phyloP scores from a whole-genome alignment of 768 basidiomycete genomes.

The Boletus tomentosulus region DNA sequence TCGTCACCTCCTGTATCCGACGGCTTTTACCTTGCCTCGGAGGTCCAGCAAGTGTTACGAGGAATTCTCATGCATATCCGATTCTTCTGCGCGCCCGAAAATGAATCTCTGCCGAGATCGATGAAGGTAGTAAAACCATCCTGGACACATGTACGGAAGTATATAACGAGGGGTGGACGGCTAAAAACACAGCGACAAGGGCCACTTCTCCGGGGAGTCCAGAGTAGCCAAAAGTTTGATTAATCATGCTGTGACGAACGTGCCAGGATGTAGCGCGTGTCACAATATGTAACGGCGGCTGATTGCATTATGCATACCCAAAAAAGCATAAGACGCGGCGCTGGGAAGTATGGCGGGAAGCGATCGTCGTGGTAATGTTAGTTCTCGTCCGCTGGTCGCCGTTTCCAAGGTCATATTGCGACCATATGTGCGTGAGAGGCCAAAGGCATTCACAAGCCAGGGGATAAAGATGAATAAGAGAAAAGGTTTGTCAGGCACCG shows the following conservation, averaged over 20 bases:
- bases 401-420: not conserved
- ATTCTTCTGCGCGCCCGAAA: not conserved
- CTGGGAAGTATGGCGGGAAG: not conserved
- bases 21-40: not conserved
- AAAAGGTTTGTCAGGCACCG: conserved; percentile 7
- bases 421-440: not conserved
- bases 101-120: not conserved
- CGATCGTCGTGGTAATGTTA: conserved; percentile 19
- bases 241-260: not conserved
- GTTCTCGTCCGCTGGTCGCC: not conserved
- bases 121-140: not conserved
- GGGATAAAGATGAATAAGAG: not conserved
- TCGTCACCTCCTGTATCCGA: not conserved
- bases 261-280: not conserved
- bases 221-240: not conserved
- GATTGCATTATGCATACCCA: not conserved
- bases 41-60: not conserved
- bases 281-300: not conserved
- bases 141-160: not conserved
- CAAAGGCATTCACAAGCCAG: not conserved
- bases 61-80: not conserved
- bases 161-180: not conserved
- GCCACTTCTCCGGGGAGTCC: not conserved
- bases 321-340: not conserved
- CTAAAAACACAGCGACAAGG: not conserved